A percentile compares a stretch with the other conserved stretches of the same genome.
phyloP scores from a whole-genome alignment of 1,139 yeast species.

The Yamadazyma atlantica region DNA sequence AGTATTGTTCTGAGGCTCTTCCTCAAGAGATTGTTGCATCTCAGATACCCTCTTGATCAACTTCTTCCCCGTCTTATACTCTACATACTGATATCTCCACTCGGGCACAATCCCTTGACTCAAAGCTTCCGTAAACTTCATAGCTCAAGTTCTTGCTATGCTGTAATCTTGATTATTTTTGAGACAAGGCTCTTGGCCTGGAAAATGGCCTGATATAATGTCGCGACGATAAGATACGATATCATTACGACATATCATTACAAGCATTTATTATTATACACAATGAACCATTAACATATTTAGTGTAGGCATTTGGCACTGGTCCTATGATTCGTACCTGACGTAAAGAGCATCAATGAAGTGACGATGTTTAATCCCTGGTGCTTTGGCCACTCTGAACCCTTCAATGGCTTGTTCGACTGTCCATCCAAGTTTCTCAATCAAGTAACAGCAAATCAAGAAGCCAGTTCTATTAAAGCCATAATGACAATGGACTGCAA shows the following conservation, averaged over 20 bases:
- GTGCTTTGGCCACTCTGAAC: conserved; percentile 57
- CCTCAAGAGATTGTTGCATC: background rate
- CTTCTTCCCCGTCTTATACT: conserved; percentile 60
- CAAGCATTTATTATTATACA: too few species aligned
- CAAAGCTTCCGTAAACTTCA: conserved; percentile 65
- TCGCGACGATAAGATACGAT: background rate
- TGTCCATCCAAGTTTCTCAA: conserved; percentile 58
- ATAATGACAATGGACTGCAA: conserved; percentile 79
- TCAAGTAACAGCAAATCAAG: conserved; percentile 66
- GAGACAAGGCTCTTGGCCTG: background rate
- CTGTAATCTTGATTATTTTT: background rate
- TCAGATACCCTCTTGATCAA: conserved; percentile 26
- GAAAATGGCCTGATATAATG: background rate
- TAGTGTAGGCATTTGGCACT: too few species aligned
- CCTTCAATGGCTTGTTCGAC: conserved; percentile 66
- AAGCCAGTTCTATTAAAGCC: conserved; percentile 83
- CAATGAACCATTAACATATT: too few species aligned
- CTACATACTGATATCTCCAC: conserved; percentile 80
- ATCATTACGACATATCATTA: background rate
- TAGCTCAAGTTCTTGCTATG: conserved; percentile 13
- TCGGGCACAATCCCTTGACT: conserved; percentile 72
- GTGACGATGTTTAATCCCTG: conserved; percentile 79
- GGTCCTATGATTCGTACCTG: conserved; percentile 57
- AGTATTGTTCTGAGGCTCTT: background rate
- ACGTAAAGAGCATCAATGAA: conserved; percentile 73